A percentile compares a stretch with the other conserved stretches of the same genome.
These are phyloP conservation scores for Emmonsiellopsis sp. DNA, from an alignment of 2,329 filamentous ascomycete genomes.

Conservation along the genomic window DNA sequence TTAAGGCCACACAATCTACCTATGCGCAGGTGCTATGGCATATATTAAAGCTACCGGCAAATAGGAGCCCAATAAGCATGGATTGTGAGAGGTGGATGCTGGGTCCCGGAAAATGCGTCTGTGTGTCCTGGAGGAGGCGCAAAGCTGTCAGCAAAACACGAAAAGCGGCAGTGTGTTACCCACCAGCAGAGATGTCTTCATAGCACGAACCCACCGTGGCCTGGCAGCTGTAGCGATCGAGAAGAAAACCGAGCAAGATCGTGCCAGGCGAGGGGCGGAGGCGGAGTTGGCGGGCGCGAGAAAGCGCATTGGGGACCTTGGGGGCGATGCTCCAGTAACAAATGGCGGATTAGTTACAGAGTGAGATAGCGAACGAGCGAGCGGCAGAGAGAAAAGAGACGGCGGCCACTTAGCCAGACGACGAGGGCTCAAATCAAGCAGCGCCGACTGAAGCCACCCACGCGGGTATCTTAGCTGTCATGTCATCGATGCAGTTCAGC, in stretches of 20 bases:
- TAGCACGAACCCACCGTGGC: background rate
- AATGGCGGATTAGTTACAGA: background rate
- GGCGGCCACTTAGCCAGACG: background rate
- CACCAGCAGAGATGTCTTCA: background rate
- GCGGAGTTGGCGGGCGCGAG: background rate
- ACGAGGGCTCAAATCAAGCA: too few relatives aligned
- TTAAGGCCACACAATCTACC: conserved; percentile 30
- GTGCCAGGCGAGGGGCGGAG: background rate
- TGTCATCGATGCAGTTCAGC: background rate
- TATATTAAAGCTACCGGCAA: background rate
- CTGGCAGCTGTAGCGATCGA: background rate
- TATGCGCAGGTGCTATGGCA: conserved; percentile 6
- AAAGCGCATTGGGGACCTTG: conserved; percentile 6
- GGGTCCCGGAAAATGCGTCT: too few relatives aligned
- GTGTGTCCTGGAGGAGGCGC: too few relatives aligned
- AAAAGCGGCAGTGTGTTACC: too few relatives aligned
- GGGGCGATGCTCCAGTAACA: background rate
- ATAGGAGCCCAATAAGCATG: background rate
- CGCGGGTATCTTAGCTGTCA: background rate
- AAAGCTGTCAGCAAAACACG: too few relatives aligned
- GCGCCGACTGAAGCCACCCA: background rate
- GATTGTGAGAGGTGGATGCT: background rate
- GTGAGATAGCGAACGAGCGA: too few relatives aligned
- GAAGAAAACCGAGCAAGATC: background rate
- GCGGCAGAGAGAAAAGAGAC: background rate